These are phyloP conservation scores for Vaccinium vitisidaea DNA, from an alignment of 148 eudicot genomes.

Conservation along the genomic window DNA sequence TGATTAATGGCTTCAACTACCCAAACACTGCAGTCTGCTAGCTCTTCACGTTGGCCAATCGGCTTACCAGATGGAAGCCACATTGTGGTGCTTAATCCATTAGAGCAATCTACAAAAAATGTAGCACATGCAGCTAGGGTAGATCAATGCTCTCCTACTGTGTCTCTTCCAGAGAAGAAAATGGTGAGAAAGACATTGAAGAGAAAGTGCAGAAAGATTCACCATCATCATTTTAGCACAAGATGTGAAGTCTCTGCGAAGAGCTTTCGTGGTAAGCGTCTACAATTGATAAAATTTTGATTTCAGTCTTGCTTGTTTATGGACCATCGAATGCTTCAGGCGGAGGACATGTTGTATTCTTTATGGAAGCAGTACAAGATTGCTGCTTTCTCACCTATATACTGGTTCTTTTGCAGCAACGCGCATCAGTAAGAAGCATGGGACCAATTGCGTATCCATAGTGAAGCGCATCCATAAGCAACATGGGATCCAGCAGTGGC, in stretches of 20 bases:
- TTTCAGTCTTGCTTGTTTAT: not conserved
- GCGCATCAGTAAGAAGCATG: not conserved
- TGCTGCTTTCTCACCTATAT: not conserved
- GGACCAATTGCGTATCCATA: not conserved
- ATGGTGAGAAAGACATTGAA: not conserved
- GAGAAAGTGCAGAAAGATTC: not conserved
- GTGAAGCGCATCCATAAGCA: not conserved
- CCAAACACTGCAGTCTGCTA: too few relatives aligned
- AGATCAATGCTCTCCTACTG: too few relatives aligned
- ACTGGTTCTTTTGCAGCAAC: not conserved
- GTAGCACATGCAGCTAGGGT: not conserved
- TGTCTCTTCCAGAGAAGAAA: too few relatives aligned
- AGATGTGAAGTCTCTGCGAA: not conserved
- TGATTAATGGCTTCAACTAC: too few relatives aligned
- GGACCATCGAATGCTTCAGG: not conserved
- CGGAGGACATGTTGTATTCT: too few relatives aligned
- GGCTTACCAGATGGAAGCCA: too few relatives aligned
- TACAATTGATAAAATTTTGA: not conserved
- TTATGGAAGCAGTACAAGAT: too few relatives aligned
- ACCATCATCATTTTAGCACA: not conserved
- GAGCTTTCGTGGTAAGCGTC: not conserved
- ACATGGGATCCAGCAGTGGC: not conserved
- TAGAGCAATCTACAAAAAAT: too few relatives aligned
- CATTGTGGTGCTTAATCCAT: too few relatives aligned
- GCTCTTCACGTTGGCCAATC: too few relatives aligned